Percentiles rank a stretch among this genome's conserved stretches.
Conservation (phyloP, 176 grass and related monocot species). For the Paspalum vaginatum region DNA sequence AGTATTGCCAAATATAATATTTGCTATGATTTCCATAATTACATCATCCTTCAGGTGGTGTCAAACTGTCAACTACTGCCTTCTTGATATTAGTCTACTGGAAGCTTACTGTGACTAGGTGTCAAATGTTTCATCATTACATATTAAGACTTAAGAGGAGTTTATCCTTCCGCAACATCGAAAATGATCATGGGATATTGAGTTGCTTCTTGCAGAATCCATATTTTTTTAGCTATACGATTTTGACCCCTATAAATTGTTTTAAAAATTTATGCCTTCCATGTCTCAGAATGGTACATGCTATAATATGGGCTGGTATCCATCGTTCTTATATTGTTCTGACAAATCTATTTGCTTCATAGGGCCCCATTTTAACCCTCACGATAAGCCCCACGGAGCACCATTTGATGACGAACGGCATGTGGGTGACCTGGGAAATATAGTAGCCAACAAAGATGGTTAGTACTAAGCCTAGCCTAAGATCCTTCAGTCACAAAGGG, state of each 20-base stretch:
- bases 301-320: neutral
- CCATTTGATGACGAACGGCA: conserved; percentile 56
- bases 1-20: neutral
- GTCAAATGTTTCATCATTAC: conserved; percentile 3
- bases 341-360: neutral
- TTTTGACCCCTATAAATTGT: neutral
- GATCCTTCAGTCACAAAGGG: neutral
- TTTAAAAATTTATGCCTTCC: neutral
- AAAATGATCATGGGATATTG: neutral
- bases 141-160: neutral
- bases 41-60: neutral
- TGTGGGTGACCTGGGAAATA: conserved; percentile 77
- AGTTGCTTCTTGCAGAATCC: neutral
- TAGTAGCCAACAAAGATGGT: conserved; percentile 63
- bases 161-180: neutral
- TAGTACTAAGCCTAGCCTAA: conserved; percentile 13
- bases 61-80: neutral
- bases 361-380: conserved; percentile 82
- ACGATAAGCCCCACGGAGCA: conserved; percentile 62
- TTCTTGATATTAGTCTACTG: conserved; percentile 2
- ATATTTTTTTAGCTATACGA: neutral
- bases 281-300: neutral
- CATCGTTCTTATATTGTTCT: neutral
- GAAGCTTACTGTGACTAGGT: neutral
- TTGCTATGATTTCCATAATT: neutral